These are phyloP conservation scores for Diaporthe batatas DNA, from an alignment of 2,329 filamentous ascomycete genomes.

Conservation along the genomic window DNA sequence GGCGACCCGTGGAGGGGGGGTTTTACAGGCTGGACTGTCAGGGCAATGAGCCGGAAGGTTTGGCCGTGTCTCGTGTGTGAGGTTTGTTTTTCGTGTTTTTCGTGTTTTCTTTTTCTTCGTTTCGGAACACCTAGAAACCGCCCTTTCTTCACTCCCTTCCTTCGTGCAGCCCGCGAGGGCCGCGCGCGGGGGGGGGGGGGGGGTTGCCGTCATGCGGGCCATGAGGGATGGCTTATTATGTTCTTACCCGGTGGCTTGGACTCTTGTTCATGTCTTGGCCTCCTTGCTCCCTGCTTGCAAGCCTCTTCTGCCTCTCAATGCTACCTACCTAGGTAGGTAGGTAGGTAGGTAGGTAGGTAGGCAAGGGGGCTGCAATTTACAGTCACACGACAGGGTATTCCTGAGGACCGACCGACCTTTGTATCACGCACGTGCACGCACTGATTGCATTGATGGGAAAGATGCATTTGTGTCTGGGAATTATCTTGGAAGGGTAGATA, in stretches of 20 bases:
- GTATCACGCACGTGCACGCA: background rate
- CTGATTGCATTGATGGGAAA: constrained; percentile 3
- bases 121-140: background rate
- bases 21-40: background rate
- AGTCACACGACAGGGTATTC: background rate
- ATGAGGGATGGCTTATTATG: background rate
- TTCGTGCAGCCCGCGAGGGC: background rate
- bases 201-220: background rate
- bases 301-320: too few relatives aligned
- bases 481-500: too few relatives aligned
- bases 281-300: background rate
- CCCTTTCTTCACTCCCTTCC: background rate
- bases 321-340: too few relatives aligned
- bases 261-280: too few relatives aligned
- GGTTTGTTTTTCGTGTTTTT: background rate
- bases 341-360: too few relatives aligned
- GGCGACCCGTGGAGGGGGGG: background rate
- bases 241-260: background rate
- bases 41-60: background rate
- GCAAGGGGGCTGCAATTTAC: too few relatives aligned
- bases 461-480: background rate
- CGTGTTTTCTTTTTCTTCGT: background rate
- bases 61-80: constrained; percentile 11
- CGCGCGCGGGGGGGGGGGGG: too few relatives aligned
- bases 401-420: background rate